phyloP scores from a whole-genome alignment of 345 rosid genomes.

The Adansonia digitata region DNA sequence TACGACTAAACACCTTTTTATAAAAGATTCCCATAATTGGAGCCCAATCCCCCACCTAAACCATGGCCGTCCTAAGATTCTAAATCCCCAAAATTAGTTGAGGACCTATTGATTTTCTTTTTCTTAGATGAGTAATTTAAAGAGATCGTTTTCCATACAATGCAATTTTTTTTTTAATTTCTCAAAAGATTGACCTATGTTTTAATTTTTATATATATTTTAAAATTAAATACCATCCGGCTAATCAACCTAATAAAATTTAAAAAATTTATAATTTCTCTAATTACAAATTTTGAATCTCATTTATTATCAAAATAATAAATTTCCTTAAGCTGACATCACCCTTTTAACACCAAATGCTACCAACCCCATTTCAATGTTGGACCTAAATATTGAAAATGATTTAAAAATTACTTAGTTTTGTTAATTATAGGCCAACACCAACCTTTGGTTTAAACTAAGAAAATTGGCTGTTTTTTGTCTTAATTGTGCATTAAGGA shows the following conservation, averaged over 20 bases:
- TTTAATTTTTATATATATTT: too few species aligned
- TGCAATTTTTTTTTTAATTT: too few species aligned
- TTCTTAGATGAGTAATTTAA: neutral
- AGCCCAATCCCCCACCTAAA: slow-evolving; percentile 21
- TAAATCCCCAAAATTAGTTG: slow-evolving; percentile 17
- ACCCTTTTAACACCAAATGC: slow-evolving; percentile 9
- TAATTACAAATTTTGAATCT: too few species aligned
- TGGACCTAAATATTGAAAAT: neutral
- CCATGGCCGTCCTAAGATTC: slow-evolving; percentile 45
- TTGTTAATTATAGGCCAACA: neutral
- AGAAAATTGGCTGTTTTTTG: neutral
- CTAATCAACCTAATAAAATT: too few species aligned
- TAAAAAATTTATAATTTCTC: too few species aligned
- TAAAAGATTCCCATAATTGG: slow-evolving; percentile 20
- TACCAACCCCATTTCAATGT: slow-evolving; percentile 31
- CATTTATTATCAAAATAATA: neutral
- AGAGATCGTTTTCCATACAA: too few species aligned
- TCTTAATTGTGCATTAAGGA: neutral
- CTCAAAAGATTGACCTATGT: too few species aligned
- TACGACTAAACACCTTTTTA: slow-evolving; percentile 27
- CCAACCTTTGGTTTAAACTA: neutral
- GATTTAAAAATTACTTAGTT: neutral
- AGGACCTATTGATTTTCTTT: slow-evolving; percentile 11
- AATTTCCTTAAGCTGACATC: neutral
- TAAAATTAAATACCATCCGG: too few species aligned